Conservation (phyloP, 768 basidiomycete species). For the Russula vinacea region DNA sequence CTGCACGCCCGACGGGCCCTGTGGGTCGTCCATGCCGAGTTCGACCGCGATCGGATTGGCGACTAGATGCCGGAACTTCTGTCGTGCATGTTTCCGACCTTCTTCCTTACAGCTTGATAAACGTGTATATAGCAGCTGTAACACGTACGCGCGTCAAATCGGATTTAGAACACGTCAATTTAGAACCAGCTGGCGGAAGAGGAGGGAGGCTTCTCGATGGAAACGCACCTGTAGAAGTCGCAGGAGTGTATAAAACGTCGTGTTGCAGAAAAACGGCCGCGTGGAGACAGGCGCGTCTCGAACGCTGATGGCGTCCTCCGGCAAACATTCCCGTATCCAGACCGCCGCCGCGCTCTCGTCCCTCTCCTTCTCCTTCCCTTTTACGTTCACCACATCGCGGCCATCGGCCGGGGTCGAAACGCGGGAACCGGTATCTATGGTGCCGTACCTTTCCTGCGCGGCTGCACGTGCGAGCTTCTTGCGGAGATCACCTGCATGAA, state of each 20-base stretch:
- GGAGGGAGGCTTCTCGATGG: constrained; percentile 1
- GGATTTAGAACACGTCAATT: constrained; percentile 7
- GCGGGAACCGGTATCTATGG: constrained; percentile 28
- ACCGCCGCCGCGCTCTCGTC: constrained; percentile 4
- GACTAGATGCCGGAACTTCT: constrained; percentile 61
- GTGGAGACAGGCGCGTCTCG: constrained; percentile 37
- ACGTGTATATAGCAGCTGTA: constrained; percentile 83
- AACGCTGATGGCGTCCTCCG: constrained; percentile 23
- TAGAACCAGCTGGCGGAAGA: not conserved
- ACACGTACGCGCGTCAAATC: not conserved
- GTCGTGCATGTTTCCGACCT: constrained; percentile 63
- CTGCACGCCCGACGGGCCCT: constrained; percentile 65
- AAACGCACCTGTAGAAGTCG: constrained; percentile 78
- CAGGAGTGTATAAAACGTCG: constrained; percentile 86
- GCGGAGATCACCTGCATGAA: constrained; percentile 45
- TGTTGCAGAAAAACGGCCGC: constrained; percentile 83
- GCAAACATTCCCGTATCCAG: constrained; percentile 28
- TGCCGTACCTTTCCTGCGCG: constrained; percentile 49
- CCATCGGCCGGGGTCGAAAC: constrained; percentile 26
- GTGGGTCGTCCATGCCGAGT: constrained; percentile 82
- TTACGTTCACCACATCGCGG: constrained; percentile 6
- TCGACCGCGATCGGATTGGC: constrained; percentile 81
- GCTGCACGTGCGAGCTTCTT: constrained; percentile 77
- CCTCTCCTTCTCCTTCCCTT: constrained; percentile 24
- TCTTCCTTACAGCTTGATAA: constrained; percentile 82